Base-by-base conservation (phyloP, 2,329 filamentous ascomycete genomes). In the Cadophora gregata region DNA sequence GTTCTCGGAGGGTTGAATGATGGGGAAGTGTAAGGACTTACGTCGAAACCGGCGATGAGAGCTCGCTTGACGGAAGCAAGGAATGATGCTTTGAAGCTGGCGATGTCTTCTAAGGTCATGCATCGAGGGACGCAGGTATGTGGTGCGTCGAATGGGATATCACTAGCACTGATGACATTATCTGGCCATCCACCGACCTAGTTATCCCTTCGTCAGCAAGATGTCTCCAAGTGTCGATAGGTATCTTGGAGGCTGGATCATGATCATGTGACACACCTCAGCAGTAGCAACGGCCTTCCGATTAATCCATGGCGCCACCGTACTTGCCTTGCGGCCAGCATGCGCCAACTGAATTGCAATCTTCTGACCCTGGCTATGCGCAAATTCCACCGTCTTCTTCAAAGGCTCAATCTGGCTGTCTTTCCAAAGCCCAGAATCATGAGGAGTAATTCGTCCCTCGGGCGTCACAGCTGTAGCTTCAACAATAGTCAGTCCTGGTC, bases 291-390 rank as follows among this genome's bases (percentile, higher is more conserved):
- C 83, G 38, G 66, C 36, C 83, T 84, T 62, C 75, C 77, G 66
- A 79, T 82, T 68, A 91, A 80, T 79, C 77, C 78, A 81, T 0
- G 79, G 78, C 3, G 78, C 75, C 3, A 78, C 65, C 7, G 74
- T 76, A 58, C 76, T 78, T 1, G 77, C 79, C 65, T 81, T 81
- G 16, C 80, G 74, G 0, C 89, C 89, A 0, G 88, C 88, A 74
- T 92, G 89, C 2, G 80, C 88, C 16, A 92, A 79, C 76, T 90
- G 91, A 63, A 93, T 88, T 33, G 84, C 90, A 63, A 93, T 88
- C 55, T 88, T 85, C 74, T 90, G 88, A 72, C 81, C 83, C 64
- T 85, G 83, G 3, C 65, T 67, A 72, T 85, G 84, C 0, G 82
- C 79, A 66, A 82, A 83, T 38, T 80, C 76, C 4, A 77, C 76